Conservation (phyloP, 1,284 basidiomycete species). For the Stereum hirsutum region DNA sequence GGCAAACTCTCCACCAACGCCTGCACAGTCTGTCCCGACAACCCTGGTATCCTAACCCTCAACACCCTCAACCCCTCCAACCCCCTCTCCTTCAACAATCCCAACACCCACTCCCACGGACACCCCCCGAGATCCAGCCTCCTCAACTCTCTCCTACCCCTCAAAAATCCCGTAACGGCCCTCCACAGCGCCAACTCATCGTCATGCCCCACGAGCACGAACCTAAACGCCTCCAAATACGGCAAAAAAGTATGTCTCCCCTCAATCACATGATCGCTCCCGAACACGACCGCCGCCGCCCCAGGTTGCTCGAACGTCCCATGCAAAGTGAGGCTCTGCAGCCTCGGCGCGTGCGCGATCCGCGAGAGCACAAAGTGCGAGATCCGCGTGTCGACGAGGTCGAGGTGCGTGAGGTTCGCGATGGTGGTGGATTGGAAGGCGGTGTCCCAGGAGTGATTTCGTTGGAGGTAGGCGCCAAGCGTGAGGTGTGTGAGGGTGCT, state of each 20-base stretch:
- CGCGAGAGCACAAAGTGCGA: conserved; percentile 52
- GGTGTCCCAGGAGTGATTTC: conserved; percentile 54
- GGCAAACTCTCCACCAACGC: conserved; percentile 37
- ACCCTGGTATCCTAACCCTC: conserved; percentile 41
- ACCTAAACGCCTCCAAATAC: conserved; percentile 49
- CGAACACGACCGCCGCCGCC: conserved; percentile 51
- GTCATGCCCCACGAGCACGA: conserved; percentile 53
- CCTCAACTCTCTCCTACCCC: conserved; percentile 34
- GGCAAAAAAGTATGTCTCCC: conserved; percentile 52
- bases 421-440: conserved; percentile 54
- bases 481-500: conserved; percentile 49
- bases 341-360: conserved; percentile 48
- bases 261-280: conserved; percentile 48
- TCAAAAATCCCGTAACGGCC: conserved; percentile 44
- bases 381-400: conserved; percentile 57
- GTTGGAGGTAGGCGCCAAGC: conserved; percentile 53
- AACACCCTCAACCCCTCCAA: conserved; percentile 41
- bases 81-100: conserved; percentile 35
- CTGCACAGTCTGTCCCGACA: conserved; percentile 27
- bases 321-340: conserved; percentile 53
- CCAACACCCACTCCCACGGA: conserved; percentile 49
- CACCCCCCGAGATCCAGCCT: conserved; percentile 52
- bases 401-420: conserved; percentile 53
- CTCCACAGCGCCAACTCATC: conserved; percentile 43
- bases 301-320: conserved; percentile 52